These are phyloP conservation scores for Pyrenula massariospora DNA, from an alignment of 495 filamentous ascomycete species.

Conservation along the genomic window DNA sequence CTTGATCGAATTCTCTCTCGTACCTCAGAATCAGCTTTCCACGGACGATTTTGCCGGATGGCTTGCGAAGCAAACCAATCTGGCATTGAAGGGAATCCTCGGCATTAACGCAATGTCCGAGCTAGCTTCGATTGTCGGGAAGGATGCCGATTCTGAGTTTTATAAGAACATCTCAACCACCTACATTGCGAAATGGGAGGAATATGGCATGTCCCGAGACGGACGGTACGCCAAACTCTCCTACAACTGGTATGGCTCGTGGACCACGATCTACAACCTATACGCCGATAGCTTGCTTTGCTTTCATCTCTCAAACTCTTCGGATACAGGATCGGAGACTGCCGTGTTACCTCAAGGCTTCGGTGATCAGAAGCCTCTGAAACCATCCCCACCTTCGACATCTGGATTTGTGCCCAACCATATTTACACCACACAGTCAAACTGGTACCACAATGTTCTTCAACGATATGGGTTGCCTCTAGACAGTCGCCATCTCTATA, in stretches of 20 bases:
- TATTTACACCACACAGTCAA: constrained; percentile 72
- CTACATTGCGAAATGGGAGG: constrained; percentile 78
- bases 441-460: constrained; percentile 78
- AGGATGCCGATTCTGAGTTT: constrained; percentile 52
- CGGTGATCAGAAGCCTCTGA: constrained; percentile 32
- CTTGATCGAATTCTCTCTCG: constrained; percentile 73
- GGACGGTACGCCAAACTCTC: constrained; percentile 77
- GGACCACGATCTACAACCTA: constrained; percentile 91
- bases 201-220: constrained; percentile 71
- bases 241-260: constrained; percentile 90
- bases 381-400: constrained; percentile 6
- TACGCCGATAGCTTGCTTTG: constrained; percentile 75
- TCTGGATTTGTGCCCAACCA: constrained; percentile 51
- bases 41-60: constrained; percentile 96
- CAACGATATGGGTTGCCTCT: constrained; percentile 76
- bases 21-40: constrained; percentile 78
- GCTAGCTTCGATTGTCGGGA: constrained; percentile 57
- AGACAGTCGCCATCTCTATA: constrained; percentile 78
- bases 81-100: constrained; percentile 87
- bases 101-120: constrained; percentile 92
- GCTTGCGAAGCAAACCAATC: constrained; percentile 83
- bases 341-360: neutral
- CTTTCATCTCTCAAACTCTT: constrained; percentile 51
- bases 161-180: constrained; percentile 61
- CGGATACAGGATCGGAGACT: neutral